phyloP scores from a whole-genome alignment of 225 moss, liverwort and hornwort species.

The Antitrichia curtipendula region DNA sequence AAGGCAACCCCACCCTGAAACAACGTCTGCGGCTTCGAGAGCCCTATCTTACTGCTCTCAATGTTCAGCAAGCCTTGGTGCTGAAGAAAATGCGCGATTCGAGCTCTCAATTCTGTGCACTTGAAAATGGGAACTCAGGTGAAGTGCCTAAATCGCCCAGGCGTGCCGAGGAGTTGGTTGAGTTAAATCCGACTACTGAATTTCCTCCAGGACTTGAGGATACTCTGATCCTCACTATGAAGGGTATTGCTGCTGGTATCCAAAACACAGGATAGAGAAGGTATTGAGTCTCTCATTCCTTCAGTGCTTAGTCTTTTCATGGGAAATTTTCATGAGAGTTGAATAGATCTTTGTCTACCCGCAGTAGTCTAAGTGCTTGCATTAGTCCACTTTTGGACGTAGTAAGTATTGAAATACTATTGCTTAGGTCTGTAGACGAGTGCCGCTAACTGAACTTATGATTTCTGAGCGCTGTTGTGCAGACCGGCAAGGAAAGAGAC shows the following conservation, averaged over 20 bases:
- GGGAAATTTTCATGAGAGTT: background rate
- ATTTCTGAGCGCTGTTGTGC: background rate
- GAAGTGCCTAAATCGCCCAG: slow-evolving; percentile 14
- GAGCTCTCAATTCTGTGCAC: slow-evolving; percentile 11
- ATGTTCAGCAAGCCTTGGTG: slow-evolving; percentile 50
- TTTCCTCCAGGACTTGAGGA: slow-evolving; percentile 55
- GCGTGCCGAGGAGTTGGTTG: slow-evolving; percentile 38
- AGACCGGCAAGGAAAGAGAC: background rate
- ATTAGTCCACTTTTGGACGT: background rate
- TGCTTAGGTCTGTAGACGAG: background rate
- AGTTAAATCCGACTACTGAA: slow-evolving; percentile 45
- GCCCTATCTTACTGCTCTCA: slow-evolving; percentile 50
- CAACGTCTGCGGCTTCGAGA: slow-evolving; percentile 56
- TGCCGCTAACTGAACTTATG: background rate
- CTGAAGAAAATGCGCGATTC: slow-evolving; percentile 56
- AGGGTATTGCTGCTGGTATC: slow-evolving; percentile 59
- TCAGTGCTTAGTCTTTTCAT: background rate
- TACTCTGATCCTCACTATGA: slow-evolving; percentile 59
- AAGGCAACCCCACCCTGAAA: slow-evolving; percentile 44
- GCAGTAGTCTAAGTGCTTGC: background rate
- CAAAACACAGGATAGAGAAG: slow-evolving; percentile 53
- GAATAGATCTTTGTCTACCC: background rate
- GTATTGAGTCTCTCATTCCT: background rate
- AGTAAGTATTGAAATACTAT: background rate
- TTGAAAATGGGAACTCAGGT: slow-evolving; percentile 1